Evolutionary conservation across 2,329 filamentous ascomycete genomes (phyloP).

Genomic region (Botrytis fragariae): DNA sequence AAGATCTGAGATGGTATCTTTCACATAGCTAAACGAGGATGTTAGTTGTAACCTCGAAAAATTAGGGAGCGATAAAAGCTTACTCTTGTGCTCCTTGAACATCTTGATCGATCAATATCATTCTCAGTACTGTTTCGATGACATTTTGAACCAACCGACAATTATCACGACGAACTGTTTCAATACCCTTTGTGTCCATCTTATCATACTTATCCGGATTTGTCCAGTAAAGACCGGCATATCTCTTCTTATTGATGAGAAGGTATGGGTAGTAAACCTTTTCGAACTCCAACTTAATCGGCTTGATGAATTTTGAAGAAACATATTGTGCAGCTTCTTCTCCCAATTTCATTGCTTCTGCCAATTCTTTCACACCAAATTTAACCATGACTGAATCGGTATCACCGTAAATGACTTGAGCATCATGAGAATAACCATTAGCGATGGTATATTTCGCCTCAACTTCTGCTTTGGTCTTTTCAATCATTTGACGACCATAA

Average conservation of each 20-base stretch:
- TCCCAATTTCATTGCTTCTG: constrained; percentile 91
- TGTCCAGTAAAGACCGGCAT: constrained; percentile 97
- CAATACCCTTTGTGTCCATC: constrained; percentile 99
- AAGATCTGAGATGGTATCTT: constrained; percentile 90
- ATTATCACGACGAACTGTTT: constrained; percentile 96
- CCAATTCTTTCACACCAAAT: constrained; percentile 84
- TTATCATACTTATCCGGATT: constrained; percentile 94
- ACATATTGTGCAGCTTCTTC: constrained; percentile 87
- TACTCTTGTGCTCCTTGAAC: constrained; percentile 89
- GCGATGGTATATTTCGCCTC: constrained; percentile 85
- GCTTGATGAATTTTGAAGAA: constrained; percentile 88
- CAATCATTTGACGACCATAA: constrained; percentile 98
- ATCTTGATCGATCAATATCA: constrained; percentile 93
- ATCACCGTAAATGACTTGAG: constrained; percentile 96
- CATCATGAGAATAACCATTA: constrained; percentile 92
- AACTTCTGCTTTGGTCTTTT: constrained; percentile 95
- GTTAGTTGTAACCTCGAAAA: not conserved
- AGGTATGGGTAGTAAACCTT: constrained; percentile 98
- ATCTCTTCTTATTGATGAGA: constrained; percentile 99
- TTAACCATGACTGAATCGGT: constrained; percentile 99
- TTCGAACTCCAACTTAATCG: constrained; percentile 98
- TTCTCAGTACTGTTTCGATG: constrained; percentile 92
- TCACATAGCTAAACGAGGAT: constrained; percentile 58
- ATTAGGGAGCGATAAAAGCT: constrained; percentile 42
- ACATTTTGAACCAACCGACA: constrained; percentile 94